Base-by-base conservation (phyloP, 169 alveolate species). In the Eimeria tenella region DNA sequence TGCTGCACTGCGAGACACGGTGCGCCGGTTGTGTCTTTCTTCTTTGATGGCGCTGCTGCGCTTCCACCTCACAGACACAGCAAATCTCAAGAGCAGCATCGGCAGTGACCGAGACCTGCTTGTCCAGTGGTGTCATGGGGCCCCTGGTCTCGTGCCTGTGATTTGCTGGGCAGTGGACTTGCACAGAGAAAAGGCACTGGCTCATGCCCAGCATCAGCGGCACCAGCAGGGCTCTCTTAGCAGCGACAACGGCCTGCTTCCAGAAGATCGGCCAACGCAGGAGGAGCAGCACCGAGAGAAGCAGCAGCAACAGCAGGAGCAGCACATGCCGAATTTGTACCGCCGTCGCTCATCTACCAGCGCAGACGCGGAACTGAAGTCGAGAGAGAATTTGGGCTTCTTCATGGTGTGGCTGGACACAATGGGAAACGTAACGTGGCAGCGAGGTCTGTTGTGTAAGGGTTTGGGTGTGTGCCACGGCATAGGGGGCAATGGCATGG, bases 401-500 rank as follows among this genome's bases (percentile, higher is more conserved):
- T 94, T 96, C 42, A 83, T 94, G 9, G 96, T 97, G 23, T 75
- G 86, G 86, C 65, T 75, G 19, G 81, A 90, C 55, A 93, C 94
- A 49, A 86, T 95, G 58, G 97, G 97, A 68, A 96, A 97, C 42
- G 53, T 89, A 31, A 82, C 96, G 23, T 98, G 98, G 98, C 95
- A 94, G 52, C 92, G 95, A 87, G 99, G 99, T 7, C 70, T 97
- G 56, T 83, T 97, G 55, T 91, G 82, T 53, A 98, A 98, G 94
- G 99, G 99, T 8, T 74, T 84, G 87, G 98, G 98, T 3, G 56
- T 98, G 7, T 98, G 99, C 56, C 99, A 98, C 95, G 99, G 99
- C 4, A 96, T 97, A 81, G 93, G 97, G n/a, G 99, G 99, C 3
- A 96, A 96, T 77, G 96, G 96, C 21, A 96, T 96, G 90, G 93